A percentile compares a stretch with the other conserved stretches of the same genome.
phyloP scores from a whole-genome alignment of 108 stramenopile genomes.

The Skeletonema potamos region DNA sequence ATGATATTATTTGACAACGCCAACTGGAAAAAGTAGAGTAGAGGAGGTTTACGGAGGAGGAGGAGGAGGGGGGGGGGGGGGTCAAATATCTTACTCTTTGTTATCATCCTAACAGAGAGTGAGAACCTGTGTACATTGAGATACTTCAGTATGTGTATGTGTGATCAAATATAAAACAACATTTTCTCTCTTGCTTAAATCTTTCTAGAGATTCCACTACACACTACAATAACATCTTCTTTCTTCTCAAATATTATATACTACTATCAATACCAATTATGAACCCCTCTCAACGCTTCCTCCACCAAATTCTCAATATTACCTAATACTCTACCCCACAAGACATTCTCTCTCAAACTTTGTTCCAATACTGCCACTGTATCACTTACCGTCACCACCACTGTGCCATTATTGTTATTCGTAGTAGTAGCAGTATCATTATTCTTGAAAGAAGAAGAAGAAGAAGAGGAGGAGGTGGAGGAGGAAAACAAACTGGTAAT shows the following conservation, averaged over 20 bases:
- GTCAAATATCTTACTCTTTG: background rate
- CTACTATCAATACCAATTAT: background rate
- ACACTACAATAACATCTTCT: background rate
- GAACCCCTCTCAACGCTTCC: slow-evolving; percentile 3
- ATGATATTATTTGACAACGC: background rate
- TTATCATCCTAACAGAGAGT: background rate
- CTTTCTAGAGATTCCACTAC: too few relatives aligned
- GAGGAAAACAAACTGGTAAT: background rate
- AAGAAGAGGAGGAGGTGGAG: too few relatives aligned
- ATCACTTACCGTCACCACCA: background rate
- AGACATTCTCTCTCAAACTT: slow-evolving; percentile 15
- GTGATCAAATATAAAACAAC: too few relatives aligned
- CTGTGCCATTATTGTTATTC: background rate
- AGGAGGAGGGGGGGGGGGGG: too few relatives aligned
- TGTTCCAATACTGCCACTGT: slow-evolving; percentile 2
- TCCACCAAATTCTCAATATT: slow-evolving; percentile 26
- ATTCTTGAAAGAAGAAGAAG: too few relatives aligned
- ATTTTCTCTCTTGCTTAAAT: too few relatives aligned
- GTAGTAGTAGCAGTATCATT: too few relatives aligned
- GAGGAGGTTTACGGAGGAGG: too few relatives aligned
- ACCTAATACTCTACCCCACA: slow-evolving; percentile 32
- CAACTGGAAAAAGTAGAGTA: background rate
- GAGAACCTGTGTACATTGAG: too few relatives aligned
- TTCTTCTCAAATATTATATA: background rate
- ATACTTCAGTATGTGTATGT: too few relatives aligned